These are phyloP conservation scores for Punctularia strigosozonata DNA, from an alignment of 768 basidiomycete genomes.

Conservation along the genomic window DNA sequence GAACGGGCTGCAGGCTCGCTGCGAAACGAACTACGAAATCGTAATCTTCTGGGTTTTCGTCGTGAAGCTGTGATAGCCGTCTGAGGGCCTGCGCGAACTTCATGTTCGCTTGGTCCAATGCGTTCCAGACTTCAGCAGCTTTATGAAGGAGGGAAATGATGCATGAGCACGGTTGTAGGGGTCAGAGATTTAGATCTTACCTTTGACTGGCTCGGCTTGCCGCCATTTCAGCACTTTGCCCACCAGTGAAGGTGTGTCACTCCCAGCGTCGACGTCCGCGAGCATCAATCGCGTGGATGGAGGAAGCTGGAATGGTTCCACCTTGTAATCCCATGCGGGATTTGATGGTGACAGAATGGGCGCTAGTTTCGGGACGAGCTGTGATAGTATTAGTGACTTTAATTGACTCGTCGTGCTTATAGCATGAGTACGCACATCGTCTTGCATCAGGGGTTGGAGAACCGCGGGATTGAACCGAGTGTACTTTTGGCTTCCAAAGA, in stretches of 20 bases:
- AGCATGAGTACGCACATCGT: no score
- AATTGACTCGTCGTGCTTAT: conserved; percentile 19
- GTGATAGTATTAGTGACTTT: no score
- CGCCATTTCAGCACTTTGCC: conserved; percentile 89
- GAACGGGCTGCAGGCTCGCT: conserved; percentile 43
- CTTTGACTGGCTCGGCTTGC: conserved; percentile 44
- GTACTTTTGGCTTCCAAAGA: conserved; percentile 92
- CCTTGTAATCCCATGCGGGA: conserved; percentile 58
- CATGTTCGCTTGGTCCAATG: conserved; percentile 51
- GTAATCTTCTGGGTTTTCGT: conserved; percentile 37
- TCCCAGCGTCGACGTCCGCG: conserved; percentile 93
- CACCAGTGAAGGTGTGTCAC: conserved; percentile 90
- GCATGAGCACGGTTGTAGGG: conserved; percentile 2
- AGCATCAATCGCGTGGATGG: conserved; percentile 75
- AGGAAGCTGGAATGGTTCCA: conserved; percentile 70
- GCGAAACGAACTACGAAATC: conserved; percentile 48
- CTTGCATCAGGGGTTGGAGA: conserved; percentile 52
- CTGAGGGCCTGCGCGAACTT: conserved; percentile 41
- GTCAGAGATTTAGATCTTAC: conserved; percentile 19
- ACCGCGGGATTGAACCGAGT: conserved; percentile 73
- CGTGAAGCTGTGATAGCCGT: conserved; percentile 37
- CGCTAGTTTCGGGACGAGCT: conserved; percentile 15
- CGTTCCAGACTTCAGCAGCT: conserved; percentile 59
- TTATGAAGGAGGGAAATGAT: conserved; percentile 3
- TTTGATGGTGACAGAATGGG: conserved; percentile 55